These are phyloP conservation scores for Niebla homalea DNA, from an alignment of 495 filamentous ascomycete species.

Conservation along the genomic window DNA sequence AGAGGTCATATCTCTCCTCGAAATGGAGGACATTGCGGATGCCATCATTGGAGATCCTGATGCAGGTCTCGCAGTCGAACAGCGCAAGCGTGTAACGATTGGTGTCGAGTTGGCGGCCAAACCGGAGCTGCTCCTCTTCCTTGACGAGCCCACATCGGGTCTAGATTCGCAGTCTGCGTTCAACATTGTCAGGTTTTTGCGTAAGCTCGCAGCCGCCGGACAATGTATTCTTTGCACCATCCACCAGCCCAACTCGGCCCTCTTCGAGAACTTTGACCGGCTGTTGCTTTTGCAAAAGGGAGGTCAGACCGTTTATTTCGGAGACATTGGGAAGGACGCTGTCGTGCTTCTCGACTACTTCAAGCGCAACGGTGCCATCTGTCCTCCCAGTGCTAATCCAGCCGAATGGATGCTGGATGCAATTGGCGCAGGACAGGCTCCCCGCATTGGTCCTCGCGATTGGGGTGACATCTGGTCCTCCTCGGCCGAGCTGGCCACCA, in stretches of 20 bases:
- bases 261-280: slow-evolving; percentile 85
- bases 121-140: slow-evolving; percentile 73
- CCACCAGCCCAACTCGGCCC: slow-evolving; percentile 79
- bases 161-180: slow-evolving; percentile 78
- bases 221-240: slow-evolving; percentile 88
- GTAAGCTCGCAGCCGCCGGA: slow-evolving; percentile 69
- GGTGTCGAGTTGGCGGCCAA: slow-evolving; percentile 87
- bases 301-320: slow-evolving; percentile 81
- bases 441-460: slow-evolving; percentile 56
- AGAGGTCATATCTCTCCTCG: slow-evolving; percentile 77
- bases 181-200: slow-evolving; percentile 65
- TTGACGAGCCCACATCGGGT: slow-evolving; percentile 81
- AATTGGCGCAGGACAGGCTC: slow-evolving; percentile 79
- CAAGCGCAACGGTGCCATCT: slow-evolving; percentile 64
- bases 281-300: slow-evolving; percentile 71
- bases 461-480: slow-evolving; percentile 75
- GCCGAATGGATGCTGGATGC: slow-evolving; percentile 96
- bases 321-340: slow-evolving; percentile 73
- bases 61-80: slow-evolving; percentile 87
- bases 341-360: slow-evolving; percentile 64
- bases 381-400: slow-evolving; percentile 61
- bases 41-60: slow-evolving; percentile 82
- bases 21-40: slow-evolving; percentile 83
- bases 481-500: slow-evolving; percentile 52
- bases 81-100: slow-evolving; percentile 86